A percentile compares a stretch with the other conserved stretches of the same genome.
These are phyloP conservation scores for Corymbia calophylla DNA, from an alignment of 441 rosid genomes.

Conservation along the genomic window DNA sequence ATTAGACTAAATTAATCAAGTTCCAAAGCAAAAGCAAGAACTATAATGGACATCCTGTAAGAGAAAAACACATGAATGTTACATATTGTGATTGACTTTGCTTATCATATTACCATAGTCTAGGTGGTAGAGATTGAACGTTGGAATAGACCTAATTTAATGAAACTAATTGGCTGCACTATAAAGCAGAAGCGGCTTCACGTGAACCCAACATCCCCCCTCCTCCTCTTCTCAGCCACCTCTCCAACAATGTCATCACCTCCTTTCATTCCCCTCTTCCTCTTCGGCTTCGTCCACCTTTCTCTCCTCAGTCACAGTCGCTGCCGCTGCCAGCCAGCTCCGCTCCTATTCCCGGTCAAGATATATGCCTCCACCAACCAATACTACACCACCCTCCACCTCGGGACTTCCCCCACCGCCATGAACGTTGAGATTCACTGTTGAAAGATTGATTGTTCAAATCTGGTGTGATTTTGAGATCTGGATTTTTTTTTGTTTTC, in stretches of 20 bases:
- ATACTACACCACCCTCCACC: slow-evolving; percentile 2
- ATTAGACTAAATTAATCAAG: background rate
- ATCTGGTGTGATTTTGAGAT: background rate
- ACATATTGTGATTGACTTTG: background rate
- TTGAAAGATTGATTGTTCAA: too few species aligned
- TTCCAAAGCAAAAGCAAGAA: background rate
- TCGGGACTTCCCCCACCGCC: background rate
- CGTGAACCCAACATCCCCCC: background rate
- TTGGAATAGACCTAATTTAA: background rate
- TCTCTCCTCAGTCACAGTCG: background rate
- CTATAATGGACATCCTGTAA: background rate
- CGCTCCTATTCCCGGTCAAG: background rate
- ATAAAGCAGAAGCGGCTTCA: background rate
- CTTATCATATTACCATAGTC: background rate
- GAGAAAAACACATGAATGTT: background rate
- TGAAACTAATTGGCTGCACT: too few species aligned
- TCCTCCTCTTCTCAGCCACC: background rate
- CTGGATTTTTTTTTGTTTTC: background rate
- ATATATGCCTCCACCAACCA: slow-evolving; percentile 7
- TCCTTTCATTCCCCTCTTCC: background rate
- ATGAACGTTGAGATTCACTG: background rate
- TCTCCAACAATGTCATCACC: background rate
- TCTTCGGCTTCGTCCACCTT: background rate
- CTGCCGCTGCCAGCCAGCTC: background rate
- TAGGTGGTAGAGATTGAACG: too few species aligned